Conservation (phyloP, 2,329 filamentous ascomycete genomes). For the Orbilia ellipsospora region DNA sequence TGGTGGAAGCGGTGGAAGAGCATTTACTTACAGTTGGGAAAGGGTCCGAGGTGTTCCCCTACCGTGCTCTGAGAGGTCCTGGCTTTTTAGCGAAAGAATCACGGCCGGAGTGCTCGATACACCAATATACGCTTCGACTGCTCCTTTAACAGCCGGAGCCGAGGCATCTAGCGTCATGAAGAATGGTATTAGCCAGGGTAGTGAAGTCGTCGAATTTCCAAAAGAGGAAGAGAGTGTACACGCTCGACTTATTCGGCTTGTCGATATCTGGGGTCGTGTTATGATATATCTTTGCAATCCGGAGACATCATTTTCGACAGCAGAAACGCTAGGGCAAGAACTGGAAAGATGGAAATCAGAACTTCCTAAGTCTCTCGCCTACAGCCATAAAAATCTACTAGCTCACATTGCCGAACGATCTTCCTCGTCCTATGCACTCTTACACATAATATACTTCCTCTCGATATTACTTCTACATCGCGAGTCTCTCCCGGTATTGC, state of each 20-base stretch:
- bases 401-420: slow-evolving; percentile 74
- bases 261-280: slow-evolving; percentile 66
- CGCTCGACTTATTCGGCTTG: slow-evolving; percentile 65
- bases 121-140: slow-evolving; percentile 55
- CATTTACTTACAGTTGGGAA: slow-evolving; percentile 73
- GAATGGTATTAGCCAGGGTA: slow-evolving; percentile 62
- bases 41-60: slow-evolving; percentile 71
- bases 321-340: slow-evolving; percentile 68
- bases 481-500: slow-evolving; percentile 62
- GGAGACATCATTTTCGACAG: slow-evolving; percentile 62
- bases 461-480: slow-evolving; percentile 76
- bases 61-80: slow-evolving; percentile 67
- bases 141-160: slow-evolving; percentile 72
- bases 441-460: slow-evolving; percentile 74
- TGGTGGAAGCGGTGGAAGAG: slow-evolving; percentile 58
- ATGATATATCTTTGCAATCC: slow-evolving; percentile 62
- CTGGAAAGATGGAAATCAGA: slow-evolving; percentile 66
- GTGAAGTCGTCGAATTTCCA: slow-evolving; percentile 62
- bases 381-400: slow-evolving; percentile 71
- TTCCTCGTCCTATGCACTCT: slow-evolving; percentile 73
- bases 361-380: slow-evolving; percentile 72
- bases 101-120: slow-evolving; percentile 51
- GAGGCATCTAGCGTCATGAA: slow-evolving; percentile 64
- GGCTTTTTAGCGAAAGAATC: slow-evolving; percentile 52
- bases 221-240: slow-evolving; percentile 65